A percentile compares a stretch with the other conserved stretches of the same genome.
These are phyloP conservation scores for Aspergillus diversus DNA, from an alignment of 495 filamentous ascomycete species.

Conservation along the genomic window DNA sequence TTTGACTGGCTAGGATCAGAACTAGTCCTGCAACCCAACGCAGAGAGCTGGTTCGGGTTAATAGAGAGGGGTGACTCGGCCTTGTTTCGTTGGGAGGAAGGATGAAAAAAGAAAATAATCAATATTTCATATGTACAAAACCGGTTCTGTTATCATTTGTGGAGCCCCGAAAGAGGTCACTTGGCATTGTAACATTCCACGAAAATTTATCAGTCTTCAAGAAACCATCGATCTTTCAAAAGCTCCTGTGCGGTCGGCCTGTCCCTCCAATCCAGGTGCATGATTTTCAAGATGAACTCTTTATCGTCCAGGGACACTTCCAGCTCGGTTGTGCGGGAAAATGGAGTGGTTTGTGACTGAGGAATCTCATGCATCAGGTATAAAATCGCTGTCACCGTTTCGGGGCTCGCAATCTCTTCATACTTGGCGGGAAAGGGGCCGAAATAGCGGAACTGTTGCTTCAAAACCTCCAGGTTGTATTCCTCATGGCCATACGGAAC, in stretches of 20 bases:
- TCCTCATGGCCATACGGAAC: slow-evolving; percentile 21
- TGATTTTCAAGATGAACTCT: slow-evolving; percentile 8
- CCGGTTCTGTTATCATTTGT: no score
- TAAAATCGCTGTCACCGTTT: not conserved
- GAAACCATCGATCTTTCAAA: slow-evolving; percentile 8
- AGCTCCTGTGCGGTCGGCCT: slow-evolving; percentile 5
- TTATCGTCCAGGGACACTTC: slow-evolving; percentile 3
- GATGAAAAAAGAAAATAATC: no score
- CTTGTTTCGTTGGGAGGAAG: no score
- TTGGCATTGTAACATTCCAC: no score
- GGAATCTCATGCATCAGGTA: slow-evolving; percentile 6
- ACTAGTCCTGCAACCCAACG: no score
- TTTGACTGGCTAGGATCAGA: no score
- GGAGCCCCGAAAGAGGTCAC: no score
- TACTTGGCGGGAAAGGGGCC: slow-evolving; percentile 20
- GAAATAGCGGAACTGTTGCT: slow-evolving; percentile 20
- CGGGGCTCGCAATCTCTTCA: slow-evolving; percentile 15
- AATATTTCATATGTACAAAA: no score
- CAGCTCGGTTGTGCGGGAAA: not conserved
- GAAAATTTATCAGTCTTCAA: not conserved
- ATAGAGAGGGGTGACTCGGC: no score
- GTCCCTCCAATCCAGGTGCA: slow-evolving; percentile 7
- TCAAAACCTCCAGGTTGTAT: slow-evolving; percentile 20
- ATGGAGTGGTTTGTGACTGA: not conserved
- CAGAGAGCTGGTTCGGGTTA: no score